These are phyloP conservation scores for Backusella psychrophila DNA, from an alignment of 192 early-diverging fungal species.

Conservation along the genomic window DNA sequence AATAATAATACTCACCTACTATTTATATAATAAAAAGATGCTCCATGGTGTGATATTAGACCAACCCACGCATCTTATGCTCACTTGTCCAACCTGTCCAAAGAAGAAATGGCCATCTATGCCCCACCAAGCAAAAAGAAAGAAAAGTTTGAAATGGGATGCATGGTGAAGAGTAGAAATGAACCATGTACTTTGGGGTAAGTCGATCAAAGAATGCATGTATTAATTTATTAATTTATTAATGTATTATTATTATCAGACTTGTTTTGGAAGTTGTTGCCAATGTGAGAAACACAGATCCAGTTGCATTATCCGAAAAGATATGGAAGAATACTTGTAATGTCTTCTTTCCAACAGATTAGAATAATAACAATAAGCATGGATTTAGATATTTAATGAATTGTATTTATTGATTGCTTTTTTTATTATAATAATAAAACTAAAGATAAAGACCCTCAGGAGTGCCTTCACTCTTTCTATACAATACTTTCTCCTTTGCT, in stretches of 20 bases:
- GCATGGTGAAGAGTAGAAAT: conserved; percentile 78
- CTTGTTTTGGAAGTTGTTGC: conserved; percentile 72
- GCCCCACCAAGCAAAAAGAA: conserved; percentile 63
- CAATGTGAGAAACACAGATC: conserved; percentile 49
- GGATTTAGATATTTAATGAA: not conserved
- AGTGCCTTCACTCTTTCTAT: conserved; percentile 97
- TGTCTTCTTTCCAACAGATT: conserved; percentile 58
- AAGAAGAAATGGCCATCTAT: conserved; percentile 37
- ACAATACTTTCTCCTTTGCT: conserved; percentile 98
- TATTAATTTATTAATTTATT: no score
- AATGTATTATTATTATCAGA: no score
- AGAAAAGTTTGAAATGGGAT: conserved; percentile 66
- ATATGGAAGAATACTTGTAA: conserved; percentile 64
- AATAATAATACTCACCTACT: not conserved
- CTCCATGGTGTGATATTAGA: conserved; percentile 89
- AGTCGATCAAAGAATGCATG: not conserved
- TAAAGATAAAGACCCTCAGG: conserved; percentile 95
- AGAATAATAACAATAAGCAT: not conserved
- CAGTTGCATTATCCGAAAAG: conserved; percentile 51
- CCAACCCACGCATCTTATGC: conserved; percentile 80
- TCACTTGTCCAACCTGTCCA: conserved; percentile 40
- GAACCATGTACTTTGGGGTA: conserved; percentile 79
- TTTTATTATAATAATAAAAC: not conserved
- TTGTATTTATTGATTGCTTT: not conserved
- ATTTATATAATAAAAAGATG: conserved; percentile 49